These are phyloP conservation scores for Salmacisia buchloeana DNA, from an alignment of 1,284 basidiomycete genomes.

Conservation along the genomic window DNA sequence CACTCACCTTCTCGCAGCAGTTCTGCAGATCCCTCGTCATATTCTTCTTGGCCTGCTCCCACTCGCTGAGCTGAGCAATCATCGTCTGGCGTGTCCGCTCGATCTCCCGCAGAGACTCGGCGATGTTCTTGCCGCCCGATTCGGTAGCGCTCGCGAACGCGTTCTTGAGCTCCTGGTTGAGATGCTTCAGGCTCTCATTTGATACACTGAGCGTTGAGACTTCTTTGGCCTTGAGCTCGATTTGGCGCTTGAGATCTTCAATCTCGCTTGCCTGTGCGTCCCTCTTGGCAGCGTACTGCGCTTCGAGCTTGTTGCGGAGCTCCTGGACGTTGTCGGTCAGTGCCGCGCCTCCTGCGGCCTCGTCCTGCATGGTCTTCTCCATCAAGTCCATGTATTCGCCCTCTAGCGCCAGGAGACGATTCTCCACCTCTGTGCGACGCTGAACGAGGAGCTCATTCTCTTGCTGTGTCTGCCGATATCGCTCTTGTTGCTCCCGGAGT, in stretches of 20 bases:
- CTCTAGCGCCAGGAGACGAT: conserved; percentile 73
- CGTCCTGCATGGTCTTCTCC: conserved; percentile 54
- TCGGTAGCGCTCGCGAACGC: conserved; percentile 87
- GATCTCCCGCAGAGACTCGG: conserved; percentile 91
- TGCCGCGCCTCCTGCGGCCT: conserved; percentile 33
- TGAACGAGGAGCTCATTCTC: conserved; percentile 81
- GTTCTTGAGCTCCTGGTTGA: conserved; percentile 91
- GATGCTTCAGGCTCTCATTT: conserved; percentile 87
- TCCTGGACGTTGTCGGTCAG: conserved; percentile 10
- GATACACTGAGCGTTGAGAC: conserved; percentile 75
- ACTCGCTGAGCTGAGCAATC: conserved; percentile 93
- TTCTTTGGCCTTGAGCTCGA: conserved; percentile 81
- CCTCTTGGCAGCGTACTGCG: conserved; percentile 84
- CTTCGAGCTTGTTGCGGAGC: conserved; percentile 70
- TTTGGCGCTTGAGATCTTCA: conserved; percentile 80
- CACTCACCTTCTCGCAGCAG: conserved; percentile 89
- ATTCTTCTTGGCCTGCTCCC: conserved; percentile 97
- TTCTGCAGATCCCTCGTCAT: conserved; percentile 98
- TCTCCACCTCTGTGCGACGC: conserved; percentile 80
- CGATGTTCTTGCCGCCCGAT: conserved; percentile 90
- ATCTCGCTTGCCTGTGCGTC: conserved; percentile 83
- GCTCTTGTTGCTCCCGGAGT: conserved; percentile 81
- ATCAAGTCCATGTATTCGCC: conserved; percentile 93
- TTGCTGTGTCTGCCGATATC: conserved; percentile 80
- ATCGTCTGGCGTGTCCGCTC: conserved; percentile 95